phyloP scores from a whole-genome alignment of 257 asterid genomes.

The Jaltomata sinuosa region DNA sequence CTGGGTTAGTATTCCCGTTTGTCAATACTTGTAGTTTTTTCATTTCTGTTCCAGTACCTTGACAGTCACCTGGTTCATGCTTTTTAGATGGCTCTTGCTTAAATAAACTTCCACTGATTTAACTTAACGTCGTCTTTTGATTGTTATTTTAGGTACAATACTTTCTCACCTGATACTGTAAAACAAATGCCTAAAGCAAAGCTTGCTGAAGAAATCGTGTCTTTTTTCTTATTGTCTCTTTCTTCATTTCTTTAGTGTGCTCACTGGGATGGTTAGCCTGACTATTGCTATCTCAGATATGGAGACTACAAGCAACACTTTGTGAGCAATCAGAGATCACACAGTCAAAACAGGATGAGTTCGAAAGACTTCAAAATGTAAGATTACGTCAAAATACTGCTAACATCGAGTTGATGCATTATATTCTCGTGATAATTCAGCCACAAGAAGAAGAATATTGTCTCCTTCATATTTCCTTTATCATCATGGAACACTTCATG shows the following conservation, averaged over 20 bases:
- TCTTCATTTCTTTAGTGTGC: neutral
- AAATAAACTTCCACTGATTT: neutral
- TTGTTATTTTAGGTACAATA: constrained; percentile 50
- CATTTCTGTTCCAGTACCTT: neutral
- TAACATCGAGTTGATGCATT: neutral
- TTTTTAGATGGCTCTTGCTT: neutral
- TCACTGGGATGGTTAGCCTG: neutral
- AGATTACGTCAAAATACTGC: neutral
- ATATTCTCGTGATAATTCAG: too few relatives aligned
- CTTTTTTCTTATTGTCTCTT: neutral
- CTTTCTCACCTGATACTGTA: constrained; percentile 79
- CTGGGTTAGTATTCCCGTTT: constrained; percentile 44
- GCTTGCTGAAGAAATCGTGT: constrained; percentile 72
- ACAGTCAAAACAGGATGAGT: constrained; percentile 77
- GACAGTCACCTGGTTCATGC: neutral
- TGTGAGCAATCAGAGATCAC: constrained; percentile 69
- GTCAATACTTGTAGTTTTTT: neutral
- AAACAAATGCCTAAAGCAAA: constrained; percentile 81
- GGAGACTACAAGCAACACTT: constrained; percentile 77
- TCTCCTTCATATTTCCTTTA: neutral
- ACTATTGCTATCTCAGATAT: constrained; percentile 38
- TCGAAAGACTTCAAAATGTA: constrained; percentile 79
- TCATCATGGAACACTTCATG: neutral
- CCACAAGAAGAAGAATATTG: too few relatives aligned
- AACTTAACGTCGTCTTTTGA: neutral